Evolutionary conservation across 1,284 basidiomycete genomes (phyloP), one percentile per base, ranked within the genome.

Genomic region (Ganoderma resinaceum): DNA sequence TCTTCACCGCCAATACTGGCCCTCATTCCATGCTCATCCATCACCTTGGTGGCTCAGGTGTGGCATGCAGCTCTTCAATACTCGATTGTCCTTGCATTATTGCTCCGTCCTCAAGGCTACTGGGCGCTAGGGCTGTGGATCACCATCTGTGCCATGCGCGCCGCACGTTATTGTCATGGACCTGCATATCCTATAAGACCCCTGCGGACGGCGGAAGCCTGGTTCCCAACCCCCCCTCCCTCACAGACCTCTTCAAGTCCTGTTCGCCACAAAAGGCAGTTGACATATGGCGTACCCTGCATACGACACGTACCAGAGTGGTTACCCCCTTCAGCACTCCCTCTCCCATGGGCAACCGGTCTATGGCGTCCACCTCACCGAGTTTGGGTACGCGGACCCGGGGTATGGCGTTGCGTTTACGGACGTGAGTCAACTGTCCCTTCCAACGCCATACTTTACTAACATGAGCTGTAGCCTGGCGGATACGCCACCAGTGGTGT

Each of bases 221-320:
- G 23, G 26, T 16, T 37, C 23, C 14, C 58, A 60, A 42, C 35
- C 58, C 58, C 35, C 38, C 23, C 16, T 35, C 16, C 33, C 35
- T 33, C 35, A 37, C 57, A n/a, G n/a, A 16, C 35, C 14, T 26
- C 37, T 3, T 29, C 26, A 20, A 62, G 31, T 14, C 5, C 52
- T n/a, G 20, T 5, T 11, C 49, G 31, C 31, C 35, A 38, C 23
- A 62, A 62, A 29, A 62, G 29, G 20, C 23, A 16, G 55, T 62
- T 43, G 31, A 38, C 57, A 57, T 31, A 81, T 82, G 78, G 78
- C 81, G 52, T 82, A 82, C 74, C 80, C 82, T 58, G 70, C 75
- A 33, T 78, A 78, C 77, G 69, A 75, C 75, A 63, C 43, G 29
- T 35, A 68, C 71, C 73, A 76, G 73, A 71, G 79, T 73, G 76